Base-by-base conservation (phyloP, 306 rosid genomes). In the Cicer arietinum region DNA sequence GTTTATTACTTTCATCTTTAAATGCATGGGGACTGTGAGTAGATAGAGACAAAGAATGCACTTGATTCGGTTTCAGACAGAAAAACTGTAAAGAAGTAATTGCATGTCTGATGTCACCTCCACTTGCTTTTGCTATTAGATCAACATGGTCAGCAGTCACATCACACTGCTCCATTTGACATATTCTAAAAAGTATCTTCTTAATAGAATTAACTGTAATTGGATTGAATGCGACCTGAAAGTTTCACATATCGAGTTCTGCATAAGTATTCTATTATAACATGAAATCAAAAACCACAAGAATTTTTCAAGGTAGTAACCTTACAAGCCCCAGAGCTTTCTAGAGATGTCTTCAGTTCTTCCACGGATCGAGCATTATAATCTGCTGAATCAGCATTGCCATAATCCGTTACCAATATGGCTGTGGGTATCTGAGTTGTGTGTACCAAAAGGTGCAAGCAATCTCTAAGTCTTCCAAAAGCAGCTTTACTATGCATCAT, bases 101-200 rank as follows among this genome's bases (percentile, higher is more conserved):
- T 78, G 98, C 97, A 82, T 94, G 92, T 73, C 98, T 86, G 77
- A 94, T 85, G 83, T 94, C 98, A 85, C 98, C 98, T 74, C 93
- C 90, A 83, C 98, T 90, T n/a, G 95, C 82, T 84, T 89, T 87
- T 60, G 97, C 96, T 79, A 94, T 89, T 73, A 84, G 86, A 84
- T 88, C 87, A 75, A 91, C 89, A 78, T 88, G 84, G n/a, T 89
- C 93, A 40, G 81, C 83, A 65, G 81, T 64, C 82, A 90, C 82
- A 86, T 69, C 69, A 78, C 86, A 85, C 62, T 60, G 91, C 83
- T 94, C 97, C 86, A 56, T 80, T 85, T 80, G 88, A 81, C 93
- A 89, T 54, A 94, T 90, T 86, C 84, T 89, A 17, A 78, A 79
- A 47, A 91, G 90, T 25, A 77, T 58, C 85, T 90, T 91, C 89